Percentiles rank a stretch among this genome's conserved stretches.
phyloP scores from a whole-genome alignment of 805 yeast species.

The Nakazawaea sp. region DNA sequence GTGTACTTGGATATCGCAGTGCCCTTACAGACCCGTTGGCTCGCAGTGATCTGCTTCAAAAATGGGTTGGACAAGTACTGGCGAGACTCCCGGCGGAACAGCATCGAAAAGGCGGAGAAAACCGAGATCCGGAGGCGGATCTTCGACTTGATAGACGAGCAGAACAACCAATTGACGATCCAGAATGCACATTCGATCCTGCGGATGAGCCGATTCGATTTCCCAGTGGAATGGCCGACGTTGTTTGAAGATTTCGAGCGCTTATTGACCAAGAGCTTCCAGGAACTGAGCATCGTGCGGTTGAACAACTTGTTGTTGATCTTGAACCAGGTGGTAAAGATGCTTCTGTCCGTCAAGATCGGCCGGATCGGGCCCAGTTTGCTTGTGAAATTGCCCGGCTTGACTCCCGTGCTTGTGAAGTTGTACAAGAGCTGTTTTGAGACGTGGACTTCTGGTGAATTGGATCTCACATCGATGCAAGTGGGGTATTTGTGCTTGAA shows the following conservation, averaged over 20 bases:
- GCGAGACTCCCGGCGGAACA: conserved; percentile 56
- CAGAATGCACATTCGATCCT: conserved; percentile 86
- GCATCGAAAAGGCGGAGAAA: conserved; percentile 64
- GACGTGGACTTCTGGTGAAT: conserved; percentile 46
- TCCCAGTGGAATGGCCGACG: conserved; percentile 81
- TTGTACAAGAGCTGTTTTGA: conserved; percentile 55
- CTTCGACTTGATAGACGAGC: conserved; percentile 54
- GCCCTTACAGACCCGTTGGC: conserved; percentile 71
- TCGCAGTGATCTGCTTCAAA: conserved; percentile 81
- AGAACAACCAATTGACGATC: conserved; percentile 64
- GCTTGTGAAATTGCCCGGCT: conserved; percentile 61
- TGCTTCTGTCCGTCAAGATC: conserved; percentile 66
- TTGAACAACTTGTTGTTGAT: conserved; percentile 60
- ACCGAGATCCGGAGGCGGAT: conserved; percentile 48
- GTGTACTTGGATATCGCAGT: conserved; percentile 53
- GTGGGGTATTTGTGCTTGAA: conserved; percentile 76
- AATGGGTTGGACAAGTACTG: conserved; percentile 83
- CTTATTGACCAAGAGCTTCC: conserved; percentile 36
- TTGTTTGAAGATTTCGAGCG: conserved; percentile 59
- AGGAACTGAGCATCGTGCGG: conserved; percentile 39
- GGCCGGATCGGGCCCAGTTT: conserved; percentile 78
- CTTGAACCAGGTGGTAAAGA: conserved; percentile 72
- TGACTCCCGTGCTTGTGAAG: conserved; percentile 53
- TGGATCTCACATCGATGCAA: conserved; percentile 52
- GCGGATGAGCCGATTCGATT: conserved; percentile 74